These are phyloP conservation scores for Cornus controversa DNA, from an alignment of 148 eudicot genomes.

Conservation along the genomic window DNA sequence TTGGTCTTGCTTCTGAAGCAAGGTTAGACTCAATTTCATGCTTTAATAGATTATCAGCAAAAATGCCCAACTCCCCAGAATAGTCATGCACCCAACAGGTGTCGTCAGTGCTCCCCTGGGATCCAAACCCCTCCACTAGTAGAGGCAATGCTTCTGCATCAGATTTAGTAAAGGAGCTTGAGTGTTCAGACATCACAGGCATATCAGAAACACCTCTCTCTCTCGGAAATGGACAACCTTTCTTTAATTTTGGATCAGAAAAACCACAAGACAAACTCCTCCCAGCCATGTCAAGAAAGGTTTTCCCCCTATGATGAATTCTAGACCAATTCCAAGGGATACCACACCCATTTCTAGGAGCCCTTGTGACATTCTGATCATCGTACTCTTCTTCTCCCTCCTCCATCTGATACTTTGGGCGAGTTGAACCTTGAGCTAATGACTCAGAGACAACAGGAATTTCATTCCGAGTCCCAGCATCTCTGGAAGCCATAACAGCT, in stretches of 20 bases:
- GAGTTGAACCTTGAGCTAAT: constrained; percentile 50
- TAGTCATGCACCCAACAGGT: constrained; percentile 89
- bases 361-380: constrained; percentile 53
- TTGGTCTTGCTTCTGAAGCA: constrained; percentile 67
- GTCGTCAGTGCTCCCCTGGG: constrained; percentile 60
- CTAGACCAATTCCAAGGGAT: constrained; percentile 95
- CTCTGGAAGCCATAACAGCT: constrained; percentile 40
- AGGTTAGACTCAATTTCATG: constrained; percentile 68
- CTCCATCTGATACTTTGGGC: constrained; percentile 31
- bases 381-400: constrained; percentile 41
- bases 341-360: constrained; percentile 79
- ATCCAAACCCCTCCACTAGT: constrained; percentile 65
- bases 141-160: constrained; percentile 74
- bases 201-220: constrained; percentile 42
- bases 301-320: constrained; percentile 81
- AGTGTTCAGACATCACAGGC: constrained; percentile 43
- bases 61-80: constrained; percentile 90
- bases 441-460: constrained; percentile 84
- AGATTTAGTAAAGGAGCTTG: constrained; percentile 58
- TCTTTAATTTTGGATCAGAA: constrained; percentile 68
- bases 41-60: constrained; percentile 67
- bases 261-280: constrained; percentile 90
- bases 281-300: constrained; percentile 88
- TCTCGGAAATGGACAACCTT: constrained; percentile 38
- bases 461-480: constrained; percentile 44